Percentiles rank a stretch among this genome's conserved stretches.
Evolutionary conservation across 1,284 basidiomycete genomes (phyloP).

Genomic region (Malassezia caprae): DNA sequence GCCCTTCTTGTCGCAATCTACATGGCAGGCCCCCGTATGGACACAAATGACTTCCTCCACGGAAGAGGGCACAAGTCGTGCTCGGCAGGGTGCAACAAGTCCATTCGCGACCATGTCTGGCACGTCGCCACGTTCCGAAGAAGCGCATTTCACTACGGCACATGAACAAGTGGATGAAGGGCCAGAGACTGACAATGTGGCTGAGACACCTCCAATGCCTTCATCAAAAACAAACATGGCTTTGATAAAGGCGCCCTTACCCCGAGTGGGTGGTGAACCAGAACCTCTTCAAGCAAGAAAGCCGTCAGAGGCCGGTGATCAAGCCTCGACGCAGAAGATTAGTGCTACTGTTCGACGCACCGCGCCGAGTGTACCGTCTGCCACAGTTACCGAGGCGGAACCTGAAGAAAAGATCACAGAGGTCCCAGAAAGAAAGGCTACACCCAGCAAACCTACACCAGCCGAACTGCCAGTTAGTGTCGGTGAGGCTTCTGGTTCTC

Average conservation of each 20-base stretch:
- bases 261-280: neutral
- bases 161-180: neutral
- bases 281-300: neutral
- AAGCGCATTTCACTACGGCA: neutral
- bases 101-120: neutral
- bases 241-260: neutral
- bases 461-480: neutral
- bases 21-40: conserved; percentile 4
- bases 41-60: neutral
- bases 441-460: neutral
- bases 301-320: neutral
- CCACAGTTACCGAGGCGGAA: neutral
- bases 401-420: neutral
- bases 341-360: neutral
- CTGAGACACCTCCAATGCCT: neutral
- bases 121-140: neutral
- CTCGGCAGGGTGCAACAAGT: neutral
- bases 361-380: neutral
- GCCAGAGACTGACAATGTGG: neutral
- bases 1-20: conserved; percentile 12
- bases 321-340: neutral
- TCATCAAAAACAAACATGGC: neutral
- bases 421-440: neutral
- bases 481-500: neutral
- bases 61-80: neutral